These are phyloP conservation scores for Hypocreales sp. DNA, from an alignment of 2,329 filamentous ascomycete genomes.

Conservation along the genomic window DNA sequence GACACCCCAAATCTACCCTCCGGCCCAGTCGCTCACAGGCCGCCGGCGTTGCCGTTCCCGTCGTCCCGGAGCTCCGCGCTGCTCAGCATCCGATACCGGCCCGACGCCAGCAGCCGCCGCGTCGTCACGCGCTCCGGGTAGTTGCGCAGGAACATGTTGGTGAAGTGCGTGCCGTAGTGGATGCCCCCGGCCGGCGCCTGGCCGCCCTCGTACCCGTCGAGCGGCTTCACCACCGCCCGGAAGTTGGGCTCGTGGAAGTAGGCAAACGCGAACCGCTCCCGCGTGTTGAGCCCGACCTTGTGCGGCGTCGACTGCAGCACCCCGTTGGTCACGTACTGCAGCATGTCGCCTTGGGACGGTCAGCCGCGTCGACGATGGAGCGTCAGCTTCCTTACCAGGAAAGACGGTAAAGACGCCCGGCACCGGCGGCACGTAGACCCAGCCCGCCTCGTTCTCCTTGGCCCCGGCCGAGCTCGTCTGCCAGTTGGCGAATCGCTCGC, in stretches of 20 bases:
- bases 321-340: slow-evolving; percentile 32
- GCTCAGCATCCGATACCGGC: slow-evolving; percentile 8
- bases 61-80: slow-evolving; percentile 10
- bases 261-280: slow-evolving; percentile 30
- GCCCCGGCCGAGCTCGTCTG: slow-evolving; percentile 25
- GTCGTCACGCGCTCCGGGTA: slow-evolving; percentile 31
- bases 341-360: slow-evolving; percentile 24
- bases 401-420: slow-evolving; percentile 31
- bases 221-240: slow-evolving; percentile 24
- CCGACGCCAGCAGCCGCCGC: slow-evolving; percentile 16
- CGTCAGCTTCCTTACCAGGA: slow-evolving; percentile 18
- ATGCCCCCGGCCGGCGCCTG: slow-evolving; percentile 20
- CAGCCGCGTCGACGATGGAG: not conserved
- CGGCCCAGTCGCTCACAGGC: too few relatives aligned
- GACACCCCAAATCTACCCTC: too few relatives aligned
- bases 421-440: slow-evolving; percentile 30
- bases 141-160: slow-evolving; percentile 33
- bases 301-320: slow-evolving; percentile 30
- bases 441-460: slow-evolving; percentile 26
- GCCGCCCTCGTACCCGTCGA: slow-evolving; percentile 20
- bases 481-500: slow-evolving; percentile 29
- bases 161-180: slow-evolving; percentile 36
- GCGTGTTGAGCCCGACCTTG: slow-evolving; percentile 32
- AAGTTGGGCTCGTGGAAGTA: slow-evolving; percentile 38
- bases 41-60: too few relatives aligned